A percentile compares a stretch with the other conserved stretches of the same genome.
phyloP scores from a whole-genome alignment of 2,329 filamentous ascomycete genomes.

The Eutypella sp. region DNA sequence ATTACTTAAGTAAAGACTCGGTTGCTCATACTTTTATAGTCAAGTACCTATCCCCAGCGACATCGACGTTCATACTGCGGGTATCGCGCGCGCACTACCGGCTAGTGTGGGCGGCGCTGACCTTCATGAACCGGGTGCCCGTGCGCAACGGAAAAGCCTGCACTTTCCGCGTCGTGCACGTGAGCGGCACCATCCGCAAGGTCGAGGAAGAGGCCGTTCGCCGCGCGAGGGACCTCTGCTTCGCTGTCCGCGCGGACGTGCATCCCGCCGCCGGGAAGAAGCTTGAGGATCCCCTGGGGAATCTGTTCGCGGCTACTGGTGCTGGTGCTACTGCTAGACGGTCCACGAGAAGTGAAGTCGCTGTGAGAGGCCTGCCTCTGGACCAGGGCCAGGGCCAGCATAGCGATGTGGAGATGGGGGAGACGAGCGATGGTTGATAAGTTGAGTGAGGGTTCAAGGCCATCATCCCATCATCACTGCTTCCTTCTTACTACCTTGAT shows the following conservation, averaged over 20 bases:
- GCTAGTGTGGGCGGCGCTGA: conserved; percentile 84
- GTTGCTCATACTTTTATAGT: conserved; percentile 52
- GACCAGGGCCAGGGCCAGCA: conserved; percentile 44
- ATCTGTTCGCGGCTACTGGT: conserved; percentile 31
- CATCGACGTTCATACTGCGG: conserved; percentile 86
- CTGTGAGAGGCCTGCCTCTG: conserved; percentile 34
- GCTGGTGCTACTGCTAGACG: conserved; percentile 13
- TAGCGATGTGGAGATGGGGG: conserved; percentile 30
- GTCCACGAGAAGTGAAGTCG: conserved; percentile 12
- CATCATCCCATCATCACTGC: conserved; percentile 39
- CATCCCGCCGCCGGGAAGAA: no score
- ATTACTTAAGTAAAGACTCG: no score
- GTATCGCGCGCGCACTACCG: conserved; percentile 78
- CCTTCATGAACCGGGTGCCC: conserved; percentile 69
- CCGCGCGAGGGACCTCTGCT: conserved; percentile 66
- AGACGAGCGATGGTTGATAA: conserved; percentile 24
- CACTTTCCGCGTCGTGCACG: conserved; percentile 77
- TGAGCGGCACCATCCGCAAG: conserved; percentile 90
- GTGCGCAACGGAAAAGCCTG: conserved; percentile 58
- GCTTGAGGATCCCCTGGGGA: conserved; percentile 27
- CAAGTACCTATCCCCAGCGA: conserved; percentile 89
- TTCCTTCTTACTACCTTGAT: conserved; percentile 67
- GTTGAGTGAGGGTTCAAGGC: no score
- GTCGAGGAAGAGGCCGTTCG: conserved; percentile 85
- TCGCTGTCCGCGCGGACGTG: conserved; percentile 53